Conservation (phyloP, 108 stramenopile genomes). For the Skeletonema grethae region DNA sequence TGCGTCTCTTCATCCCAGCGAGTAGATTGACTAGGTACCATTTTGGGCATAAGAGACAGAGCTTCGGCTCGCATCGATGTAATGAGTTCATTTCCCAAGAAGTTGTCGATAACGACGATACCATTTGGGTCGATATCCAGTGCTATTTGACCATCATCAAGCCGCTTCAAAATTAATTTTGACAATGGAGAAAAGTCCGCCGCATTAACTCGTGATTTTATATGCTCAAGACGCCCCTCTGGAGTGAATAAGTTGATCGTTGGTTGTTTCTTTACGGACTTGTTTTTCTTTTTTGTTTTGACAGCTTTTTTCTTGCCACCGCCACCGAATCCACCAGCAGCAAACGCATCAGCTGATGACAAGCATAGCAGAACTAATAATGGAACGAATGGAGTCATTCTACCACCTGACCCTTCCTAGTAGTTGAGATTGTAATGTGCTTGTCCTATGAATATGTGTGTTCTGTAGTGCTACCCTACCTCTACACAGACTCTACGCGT, state of each 20-base stretch:
- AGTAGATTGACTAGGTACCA: constrained; percentile 40
- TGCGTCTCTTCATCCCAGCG: constrained; percentile 41
- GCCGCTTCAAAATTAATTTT: background rate
- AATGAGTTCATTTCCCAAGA: constrained; percentile 30
- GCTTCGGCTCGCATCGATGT: constrained; percentile 30
- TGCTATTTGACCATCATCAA: constrained; percentile 4
- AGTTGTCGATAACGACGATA: constrained; percentile 27
- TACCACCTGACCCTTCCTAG: background rate
- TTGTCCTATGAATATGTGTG: too few relatives aligned
- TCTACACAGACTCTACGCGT: too few relatives aligned
- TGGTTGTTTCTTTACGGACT: background rate
- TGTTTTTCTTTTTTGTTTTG: background rate
- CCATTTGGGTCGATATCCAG: constrained; percentile 33
- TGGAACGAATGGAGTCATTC: background rate
- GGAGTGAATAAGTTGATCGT: constrained; percentile 22
- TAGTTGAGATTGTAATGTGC: background rate
- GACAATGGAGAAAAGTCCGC: constrained; percentile 27
- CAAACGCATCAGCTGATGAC: background rate
- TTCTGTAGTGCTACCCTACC: too few relatives aligned
- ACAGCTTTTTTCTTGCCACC: background rate
- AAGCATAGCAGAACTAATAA: background rate
- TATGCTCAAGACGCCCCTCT: constrained; percentile 30
- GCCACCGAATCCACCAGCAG: background rate
- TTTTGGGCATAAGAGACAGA: constrained; percentile 18
- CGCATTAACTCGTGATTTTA: constrained; percentile 10